Conservation (phyloP, 1,139 yeast species). For the Kodamaea plutei region DNA sequence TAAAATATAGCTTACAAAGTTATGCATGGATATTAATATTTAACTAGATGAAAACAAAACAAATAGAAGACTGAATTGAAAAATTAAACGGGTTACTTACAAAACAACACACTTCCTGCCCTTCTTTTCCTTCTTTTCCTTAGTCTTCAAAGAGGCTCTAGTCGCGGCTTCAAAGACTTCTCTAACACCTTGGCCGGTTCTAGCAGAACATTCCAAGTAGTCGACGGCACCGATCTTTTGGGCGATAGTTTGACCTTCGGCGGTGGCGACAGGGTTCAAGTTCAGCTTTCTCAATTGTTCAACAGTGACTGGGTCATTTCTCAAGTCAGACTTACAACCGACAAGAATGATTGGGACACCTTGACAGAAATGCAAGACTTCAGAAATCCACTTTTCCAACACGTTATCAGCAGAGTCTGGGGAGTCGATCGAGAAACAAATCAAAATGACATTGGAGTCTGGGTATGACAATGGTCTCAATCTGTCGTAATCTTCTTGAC, state of each 20-base stretch:
- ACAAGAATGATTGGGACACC: constrained; percentile 92
- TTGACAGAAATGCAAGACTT: constrained; percentile 90
- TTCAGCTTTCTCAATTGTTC: constrained; percentile 73
- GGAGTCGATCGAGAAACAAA: constrained; percentile 86
- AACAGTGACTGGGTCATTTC: constrained; percentile 75
- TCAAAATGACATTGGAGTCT: constrained; percentile 86
- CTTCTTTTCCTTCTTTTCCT: constrained; percentile 54
- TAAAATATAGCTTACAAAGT: not conserved
- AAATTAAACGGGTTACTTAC: no score
- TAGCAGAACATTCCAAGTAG: constrained; percentile 91
- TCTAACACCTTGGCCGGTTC: constrained; percentile 86
- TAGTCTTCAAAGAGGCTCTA: constrained; percentile 72
- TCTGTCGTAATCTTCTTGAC: constrained; percentile 96
- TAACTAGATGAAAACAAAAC: constrained; percentile 2
- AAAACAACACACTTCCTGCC: constrained; percentile 53
- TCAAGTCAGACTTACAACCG: constrained; percentile 87
- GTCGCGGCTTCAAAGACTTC: constrained; percentile 93
- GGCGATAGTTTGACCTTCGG: constrained; percentile 84
- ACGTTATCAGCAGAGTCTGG: constrained; percentile 93
- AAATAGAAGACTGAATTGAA: constrained; percentile 1
- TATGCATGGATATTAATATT: constrained; percentile 1
- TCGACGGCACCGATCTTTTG: constrained; percentile 82
- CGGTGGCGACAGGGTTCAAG: constrained; percentile 68
- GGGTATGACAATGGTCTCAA: constrained; percentile 92
- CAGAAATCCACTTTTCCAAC: constrained; percentile 93